Evolutionary conservation across 2,329 filamentous ascomycete genomes (phyloP).

Genomic region (Alternaria panax): DNA sequence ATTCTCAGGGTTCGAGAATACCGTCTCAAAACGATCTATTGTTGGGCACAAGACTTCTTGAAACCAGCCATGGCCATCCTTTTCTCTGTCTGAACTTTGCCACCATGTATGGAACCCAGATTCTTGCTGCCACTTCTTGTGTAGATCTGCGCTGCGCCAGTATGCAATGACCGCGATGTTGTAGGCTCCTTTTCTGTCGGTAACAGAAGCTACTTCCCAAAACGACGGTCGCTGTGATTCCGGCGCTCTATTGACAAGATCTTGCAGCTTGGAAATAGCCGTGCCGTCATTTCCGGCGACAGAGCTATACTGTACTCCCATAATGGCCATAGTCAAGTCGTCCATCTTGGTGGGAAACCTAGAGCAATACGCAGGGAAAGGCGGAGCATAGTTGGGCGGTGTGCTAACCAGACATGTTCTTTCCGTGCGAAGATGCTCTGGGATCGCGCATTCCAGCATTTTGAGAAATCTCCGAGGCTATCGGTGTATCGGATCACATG

Average conservation of each 20-base stretch:
- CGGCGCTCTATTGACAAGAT: constrained; percentile 21
- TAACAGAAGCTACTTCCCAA: constrained; percentile 48
- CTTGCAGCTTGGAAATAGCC: constrained; percentile 24
- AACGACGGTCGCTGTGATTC: constrained; percentile 23
- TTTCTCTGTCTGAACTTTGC: constrained; percentile 37
- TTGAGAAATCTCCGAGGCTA: background rate
- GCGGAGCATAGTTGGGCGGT: constrained; percentile 37
- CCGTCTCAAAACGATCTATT: constrained; percentile 55
- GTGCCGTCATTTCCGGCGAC: background rate
- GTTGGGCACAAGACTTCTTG: constrained; percentile 54
- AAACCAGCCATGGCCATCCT: constrained; percentile 51
- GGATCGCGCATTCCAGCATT: constrained; percentile 38
- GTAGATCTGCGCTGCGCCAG: constrained; percentile 44
- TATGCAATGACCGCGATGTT: constrained; percentile 52
- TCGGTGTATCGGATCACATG: background rate
- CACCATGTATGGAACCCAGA: constrained; percentile 53
- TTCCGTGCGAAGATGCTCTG: constrained; percentile 25
- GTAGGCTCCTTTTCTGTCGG: constrained; percentile 36
- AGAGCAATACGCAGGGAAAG: constrained; percentile 43
- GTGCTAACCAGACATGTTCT: constrained; percentile 28
- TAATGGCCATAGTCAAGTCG: constrained; percentile 46
- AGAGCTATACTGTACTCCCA: constrained; percentile 41
- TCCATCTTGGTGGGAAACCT: constrained; percentile 43
- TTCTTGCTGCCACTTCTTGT: constrained; percentile 42
- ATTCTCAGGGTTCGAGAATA: constrained; percentile 50